Evolutionary conservation across 306 rosid genomes (phyloP).

Genomic region (Cucurbita moschata): DNA sequence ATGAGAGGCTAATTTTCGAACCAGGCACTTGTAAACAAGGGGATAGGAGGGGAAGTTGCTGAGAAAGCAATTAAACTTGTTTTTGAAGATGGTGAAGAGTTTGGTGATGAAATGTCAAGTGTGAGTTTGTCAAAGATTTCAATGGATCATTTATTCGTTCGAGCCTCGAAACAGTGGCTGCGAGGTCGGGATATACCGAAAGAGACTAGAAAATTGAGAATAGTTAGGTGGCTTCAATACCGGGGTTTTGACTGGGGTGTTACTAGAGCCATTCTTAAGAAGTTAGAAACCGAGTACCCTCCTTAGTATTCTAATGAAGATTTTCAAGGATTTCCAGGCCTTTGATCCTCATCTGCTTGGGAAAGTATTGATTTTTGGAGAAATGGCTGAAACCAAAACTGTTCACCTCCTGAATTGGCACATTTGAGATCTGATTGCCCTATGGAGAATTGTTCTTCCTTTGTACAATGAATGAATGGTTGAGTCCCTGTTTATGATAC

Average conservation of each 20-base stretch:
- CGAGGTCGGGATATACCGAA: conserved; percentile 36
- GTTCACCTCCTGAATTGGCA: too few relatives aligned
- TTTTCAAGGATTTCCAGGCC: background rate
- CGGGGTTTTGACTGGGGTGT: conserved; percentile 70
- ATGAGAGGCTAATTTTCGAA: conserved; percentile 18
- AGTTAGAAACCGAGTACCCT: conserved; percentile 37
- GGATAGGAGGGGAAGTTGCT: conserved; percentile 58
- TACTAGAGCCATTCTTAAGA: conserved; percentile 38
- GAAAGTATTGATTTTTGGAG: background rate
- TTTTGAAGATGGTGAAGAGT: conserved; percentile 21
- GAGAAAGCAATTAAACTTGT: conserved; percentile 66
- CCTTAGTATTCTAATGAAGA: conserved; percentile 7
- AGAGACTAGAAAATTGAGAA: conserved; percentile 67
- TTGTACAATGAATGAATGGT: too few relatives aligned
- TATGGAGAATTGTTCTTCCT: too few relatives aligned
- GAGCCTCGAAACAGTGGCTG: conserved; percentile 78
- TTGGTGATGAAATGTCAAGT: conserved; percentile 9
- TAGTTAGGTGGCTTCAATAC: conserved; percentile 69
- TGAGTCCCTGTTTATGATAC: too few relatives aligned
- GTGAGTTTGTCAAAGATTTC: conserved; percentile 30
- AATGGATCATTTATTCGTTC: conserved; percentile 50
- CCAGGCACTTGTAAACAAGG: conserved; percentile 74
- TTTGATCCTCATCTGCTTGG: background rate
- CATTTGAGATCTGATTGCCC: too few relatives aligned
- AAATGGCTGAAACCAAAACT: background rate